Conservation (phyloP, 2,329 filamentous ascomycete genomes). For the Aspergillus neoniger region DNA sequence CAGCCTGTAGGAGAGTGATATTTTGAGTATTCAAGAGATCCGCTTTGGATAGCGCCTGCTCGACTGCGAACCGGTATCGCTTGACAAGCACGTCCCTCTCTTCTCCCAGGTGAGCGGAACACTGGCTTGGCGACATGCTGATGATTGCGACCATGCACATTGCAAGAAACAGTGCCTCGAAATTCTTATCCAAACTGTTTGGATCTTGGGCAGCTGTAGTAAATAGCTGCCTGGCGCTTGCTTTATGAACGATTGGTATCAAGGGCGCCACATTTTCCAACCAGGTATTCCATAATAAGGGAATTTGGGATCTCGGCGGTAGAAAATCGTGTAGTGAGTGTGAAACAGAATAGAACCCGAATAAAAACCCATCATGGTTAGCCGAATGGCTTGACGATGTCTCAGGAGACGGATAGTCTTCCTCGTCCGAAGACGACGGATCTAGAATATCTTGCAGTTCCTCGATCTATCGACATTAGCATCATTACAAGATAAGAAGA, state of each 20-base stretch:
- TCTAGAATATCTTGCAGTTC: conserved; percentile 64
- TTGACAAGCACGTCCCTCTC: conserved; percentile 52
- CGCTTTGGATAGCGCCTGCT: conserved; percentile 65
- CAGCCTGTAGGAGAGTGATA: conserved; percentile 62
- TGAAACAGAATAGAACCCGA: conserved; percentile 60
- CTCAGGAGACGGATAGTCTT: conserved; percentile 52
- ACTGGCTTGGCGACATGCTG: conserved; percentile 45
- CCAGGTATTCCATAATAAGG: conserved; percentile 59
- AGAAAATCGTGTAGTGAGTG: conserved; percentile 60
- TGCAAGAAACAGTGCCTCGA: conserved; percentile 61
- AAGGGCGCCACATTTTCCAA: conserved; percentile 64
- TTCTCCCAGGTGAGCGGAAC: conserved; percentile 51
- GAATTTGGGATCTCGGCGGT: conserved; percentile 54
- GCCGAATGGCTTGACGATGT: conserved; percentile 38
- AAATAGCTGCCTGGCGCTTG: conserved; percentile 55
- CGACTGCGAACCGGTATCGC: conserved; percentile 63
- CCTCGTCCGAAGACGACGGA: conserved; percentile 58
- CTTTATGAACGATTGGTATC: conserved; percentile 61
- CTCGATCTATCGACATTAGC: conserved; percentile 51
- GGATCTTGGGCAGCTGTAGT: conserved; percentile 53
- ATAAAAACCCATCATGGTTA: conserved; percentile 61
- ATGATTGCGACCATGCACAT: conserved; percentile 62
- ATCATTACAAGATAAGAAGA: background rate
- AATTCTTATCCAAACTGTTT: conserved; percentile 53
- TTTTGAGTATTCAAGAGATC: conserved; percentile 65